phyloP scores from a whole-genome alignment of 2,329 filamentous ascomycete genomes.

The Phaeoacremonium minimum region DNA sequence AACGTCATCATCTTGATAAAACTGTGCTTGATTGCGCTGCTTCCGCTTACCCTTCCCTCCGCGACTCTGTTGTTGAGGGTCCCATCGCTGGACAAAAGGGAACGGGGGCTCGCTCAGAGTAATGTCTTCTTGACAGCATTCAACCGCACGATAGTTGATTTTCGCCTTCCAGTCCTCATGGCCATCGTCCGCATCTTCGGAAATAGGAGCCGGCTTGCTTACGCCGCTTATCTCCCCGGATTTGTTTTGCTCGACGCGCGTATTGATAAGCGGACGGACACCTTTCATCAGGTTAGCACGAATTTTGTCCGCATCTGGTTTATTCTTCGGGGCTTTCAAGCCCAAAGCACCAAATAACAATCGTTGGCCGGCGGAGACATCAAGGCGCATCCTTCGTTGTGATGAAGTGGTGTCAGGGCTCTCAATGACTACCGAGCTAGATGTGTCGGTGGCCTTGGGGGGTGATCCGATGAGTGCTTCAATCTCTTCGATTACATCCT shows the following conservation, averaged over 20 bases:
- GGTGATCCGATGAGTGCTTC: too few relatives aligned
- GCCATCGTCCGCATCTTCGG: conserved; percentile 43
- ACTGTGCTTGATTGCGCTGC: conserved; percentile 33
- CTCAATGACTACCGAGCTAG: too few relatives aligned
- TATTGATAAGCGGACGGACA: conserved; percentile 34
- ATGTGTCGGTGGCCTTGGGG: too few relatives aligned
- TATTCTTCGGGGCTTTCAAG: conserved; percentile 62
- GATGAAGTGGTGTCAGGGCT: too few relatives aligned
- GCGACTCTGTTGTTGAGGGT: conserved; percentile 61
- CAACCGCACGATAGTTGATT: conserved; percentile 73
- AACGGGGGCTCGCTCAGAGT: conserved; percentile 75
- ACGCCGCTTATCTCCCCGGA: conserved; percentile 8
- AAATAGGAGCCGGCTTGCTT: not conserved
- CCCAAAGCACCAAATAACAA: conserved; percentile 71
- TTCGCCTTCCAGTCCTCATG: conserved; percentile 68
- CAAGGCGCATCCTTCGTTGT: conserved; percentile 26
- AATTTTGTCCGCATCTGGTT: conserved; percentile 62
- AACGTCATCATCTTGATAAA: conserved; percentile 28
- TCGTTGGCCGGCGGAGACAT: conserved; percentile 59
- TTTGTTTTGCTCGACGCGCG: conserved; percentile 19
- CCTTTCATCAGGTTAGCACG: conserved; percentile 55
- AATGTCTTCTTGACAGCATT: conserved; percentile 71
- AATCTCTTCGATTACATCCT: too few relatives aligned
- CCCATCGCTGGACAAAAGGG: conserved; percentile 87
- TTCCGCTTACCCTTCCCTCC: conserved; percentile 52